These are phyloP conservation scores for Sporothrix inflata DNA, from an alignment of 2,329 filamentous ascomycete species.

Conservation along the genomic window DNA sequence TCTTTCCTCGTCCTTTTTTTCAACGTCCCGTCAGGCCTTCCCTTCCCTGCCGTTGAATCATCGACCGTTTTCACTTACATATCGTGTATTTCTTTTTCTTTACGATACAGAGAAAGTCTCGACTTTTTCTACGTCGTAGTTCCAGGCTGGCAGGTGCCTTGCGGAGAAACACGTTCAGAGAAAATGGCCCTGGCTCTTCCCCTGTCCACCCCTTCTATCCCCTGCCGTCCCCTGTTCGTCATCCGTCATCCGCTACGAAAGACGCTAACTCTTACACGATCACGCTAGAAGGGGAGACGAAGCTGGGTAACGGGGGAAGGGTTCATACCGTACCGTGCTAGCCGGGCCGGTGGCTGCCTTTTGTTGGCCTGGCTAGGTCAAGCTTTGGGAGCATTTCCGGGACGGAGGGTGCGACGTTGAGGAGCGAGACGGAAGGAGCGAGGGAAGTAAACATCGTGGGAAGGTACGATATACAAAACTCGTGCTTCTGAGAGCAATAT, in stretches of 20 bases:
- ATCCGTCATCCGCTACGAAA: conserved; percentile 11
- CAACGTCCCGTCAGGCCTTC: background rate
- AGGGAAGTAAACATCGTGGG: background rate
- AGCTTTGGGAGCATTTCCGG: conserved; percentile 6
- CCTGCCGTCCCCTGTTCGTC: conserved; percentile 21
- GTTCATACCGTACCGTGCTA: conserved; percentile 11
- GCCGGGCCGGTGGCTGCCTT: conserved; percentile 11
- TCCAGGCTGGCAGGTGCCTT: background rate
- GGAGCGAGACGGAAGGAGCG: background rate
- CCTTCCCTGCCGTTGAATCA: background rate
- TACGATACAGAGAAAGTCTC: background rate
- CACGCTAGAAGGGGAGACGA: conserved; percentile 8
- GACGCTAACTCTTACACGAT: conserved; percentile 27
- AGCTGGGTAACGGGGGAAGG: background rate
- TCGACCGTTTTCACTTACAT: background rate
- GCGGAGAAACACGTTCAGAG: conserved; percentile 3
- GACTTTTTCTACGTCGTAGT: background rate
- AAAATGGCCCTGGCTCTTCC: background rate
- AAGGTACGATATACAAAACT: background rate
- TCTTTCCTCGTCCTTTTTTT: background rate
- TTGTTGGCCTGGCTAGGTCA: background rate
- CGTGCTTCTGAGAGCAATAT: background rate
- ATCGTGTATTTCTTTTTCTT: background rate
- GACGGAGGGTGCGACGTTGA: background rate
- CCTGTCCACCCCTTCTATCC: background rate